Percentiles rank a stretch among this genome's conserved stretches.
These are phyloP conservation scores for Rhodotorula sp. DNA, from an alignment of 1,284 basidiomycete species.

Conservation along the genomic window DNA sequence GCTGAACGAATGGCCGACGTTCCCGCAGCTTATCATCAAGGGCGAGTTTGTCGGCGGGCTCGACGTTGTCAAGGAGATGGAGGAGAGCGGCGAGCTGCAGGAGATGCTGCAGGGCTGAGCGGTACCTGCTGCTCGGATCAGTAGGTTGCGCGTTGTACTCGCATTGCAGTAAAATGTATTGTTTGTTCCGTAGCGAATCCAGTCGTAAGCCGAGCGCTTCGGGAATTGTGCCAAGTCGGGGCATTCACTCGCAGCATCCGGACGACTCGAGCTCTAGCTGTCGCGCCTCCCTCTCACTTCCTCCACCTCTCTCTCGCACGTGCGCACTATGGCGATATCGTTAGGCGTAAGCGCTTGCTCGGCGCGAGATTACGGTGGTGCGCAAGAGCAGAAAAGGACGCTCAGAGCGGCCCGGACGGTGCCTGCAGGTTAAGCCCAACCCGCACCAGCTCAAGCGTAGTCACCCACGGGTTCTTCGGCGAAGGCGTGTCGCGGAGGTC, in stretches of 20 bases:
- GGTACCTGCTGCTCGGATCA: too few relatives aligned
- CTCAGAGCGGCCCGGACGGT: neutral
- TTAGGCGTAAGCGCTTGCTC: too few relatives aligned
- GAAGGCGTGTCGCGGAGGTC: conserved; percentile 29
- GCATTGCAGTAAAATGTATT: neutral
- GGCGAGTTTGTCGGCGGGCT: conserved; percentile 73
- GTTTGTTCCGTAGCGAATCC: too few relatives aligned
- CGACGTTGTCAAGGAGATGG: conserved; percentile 55
- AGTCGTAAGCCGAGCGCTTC: too few relatives aligned
- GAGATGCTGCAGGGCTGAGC: conserved; percentile 58
- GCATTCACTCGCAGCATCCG: too few relatives aligned
- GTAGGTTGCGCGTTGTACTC: neutral
- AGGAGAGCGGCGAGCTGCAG: conserved; percentile 62
- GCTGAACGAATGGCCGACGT: conserved; percentile 68
- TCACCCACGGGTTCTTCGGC: conserved; percentile 41
- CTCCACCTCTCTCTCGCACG: too few relatives aligned
- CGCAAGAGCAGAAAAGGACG: neutral
- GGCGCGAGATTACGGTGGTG: neutral
- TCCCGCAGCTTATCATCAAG: conserved; percentile 66
- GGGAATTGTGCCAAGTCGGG: too few relatives aligned
- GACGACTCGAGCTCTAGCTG: too few relatives aligned
- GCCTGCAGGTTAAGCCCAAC: conserved; percentile 18
- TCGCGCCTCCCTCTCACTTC: too few relatives aligned
- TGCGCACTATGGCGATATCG: too few relatives aligned
- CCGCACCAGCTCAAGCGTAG: conserved; percentile 15